These are phyloP conservation scores for Allium fistulosum DNA, from an alignment of 106 monocot genomes.

Conservation along the genomic window DNA sequence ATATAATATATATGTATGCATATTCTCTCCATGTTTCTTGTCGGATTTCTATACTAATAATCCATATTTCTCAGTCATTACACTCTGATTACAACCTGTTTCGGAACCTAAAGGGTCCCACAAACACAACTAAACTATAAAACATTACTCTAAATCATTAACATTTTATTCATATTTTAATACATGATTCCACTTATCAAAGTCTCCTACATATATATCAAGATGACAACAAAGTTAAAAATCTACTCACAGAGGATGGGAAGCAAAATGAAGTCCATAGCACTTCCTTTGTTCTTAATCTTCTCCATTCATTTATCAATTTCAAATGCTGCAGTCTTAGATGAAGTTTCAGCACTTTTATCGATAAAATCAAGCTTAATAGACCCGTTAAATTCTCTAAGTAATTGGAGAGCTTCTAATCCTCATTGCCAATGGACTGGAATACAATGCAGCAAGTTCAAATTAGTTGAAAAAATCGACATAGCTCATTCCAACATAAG, in stretches of 20 bases:
- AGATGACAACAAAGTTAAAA: too few relatives aligned
- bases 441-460: slow-evolving; percentile 34
- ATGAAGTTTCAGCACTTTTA: slow-evolving; percentile 37
- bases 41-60: slow-evolving; percentile 25
- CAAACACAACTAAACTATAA: background rate
- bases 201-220: too few relatives aligned
- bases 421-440: slow-evolving; percentile 79
- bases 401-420: slow-evolving; percentile 35
- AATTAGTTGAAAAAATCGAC: slow-evolving; percentile 47
- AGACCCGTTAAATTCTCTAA: slow-evolving; percentile 36
- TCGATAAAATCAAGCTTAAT: slow-evolving; percentile 44
- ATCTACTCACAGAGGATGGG: background rate
- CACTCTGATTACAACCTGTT: slow-evolving; percentile 30
- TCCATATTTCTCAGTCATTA: slow-evolving; percentile 41
- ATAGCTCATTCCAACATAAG: slow-evolving; percentile 59
- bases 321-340: background rate
- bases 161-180: slow-evolving; percentile 1
- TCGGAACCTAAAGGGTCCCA: background rate
- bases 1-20: slow-evolving; percentile 7
- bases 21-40: slow-evolving; percentile 53
- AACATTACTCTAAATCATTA: background rate
- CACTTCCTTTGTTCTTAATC: background rate
- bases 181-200: too few relatives aligned
- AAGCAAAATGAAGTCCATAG: slow-evolving; percentile 4
- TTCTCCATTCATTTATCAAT: slow-evolving; percentile 5